Conservation (phyloP, 371 early-diverging fungal species). For the Syncephalastrum sp. region DNA sequence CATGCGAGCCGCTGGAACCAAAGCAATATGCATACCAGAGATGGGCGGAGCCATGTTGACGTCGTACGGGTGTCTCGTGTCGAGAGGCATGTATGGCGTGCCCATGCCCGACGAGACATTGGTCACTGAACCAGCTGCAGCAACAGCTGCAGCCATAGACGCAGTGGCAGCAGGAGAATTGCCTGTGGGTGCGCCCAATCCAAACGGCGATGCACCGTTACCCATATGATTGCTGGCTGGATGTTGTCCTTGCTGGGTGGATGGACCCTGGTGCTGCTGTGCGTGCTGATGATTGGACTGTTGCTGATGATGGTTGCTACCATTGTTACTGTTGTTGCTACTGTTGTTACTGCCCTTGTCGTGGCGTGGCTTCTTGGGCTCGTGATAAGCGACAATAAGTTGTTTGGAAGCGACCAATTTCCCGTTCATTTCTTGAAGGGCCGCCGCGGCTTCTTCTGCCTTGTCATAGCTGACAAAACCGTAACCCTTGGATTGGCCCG, state of each 20-base stretch:
- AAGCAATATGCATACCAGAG: background rate
- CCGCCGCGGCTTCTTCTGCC: conserved; percentile 38
- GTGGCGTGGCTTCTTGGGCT: conserved; percentile 39
- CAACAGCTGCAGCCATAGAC: background rate
- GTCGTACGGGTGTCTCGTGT: conserved; percentile 15
- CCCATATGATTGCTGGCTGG: background rate
- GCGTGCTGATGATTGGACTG: background rate
- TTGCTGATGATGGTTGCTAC: background rate
- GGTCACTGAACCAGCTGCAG: conserved; percentile 6
- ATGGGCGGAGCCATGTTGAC: conserved; percentile 13
- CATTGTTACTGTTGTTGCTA: conserved; percentile 17
- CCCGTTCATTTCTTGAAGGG: conserved; percentile 40
- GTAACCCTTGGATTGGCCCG: conserved; percentile 45
- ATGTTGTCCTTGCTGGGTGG: conserved; percentile 12
- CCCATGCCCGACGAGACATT: conserved; percentile 5
- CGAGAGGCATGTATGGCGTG: conserved; percentile 5
- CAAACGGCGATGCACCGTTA: background rate
- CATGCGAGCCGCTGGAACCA: conserved; percentile 9
- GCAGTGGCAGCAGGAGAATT: conserved; percentile 5
- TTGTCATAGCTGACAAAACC: conserved; percentile 40
- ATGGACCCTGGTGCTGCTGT: conserved; percentile 3
- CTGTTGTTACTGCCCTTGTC: conserved; percentile 24
- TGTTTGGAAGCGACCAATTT: conserved; percentile 25
- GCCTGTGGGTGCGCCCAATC: conserved; percentile 1
- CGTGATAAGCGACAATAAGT: conserved; percentile 43